Base-by-base conservation (phyloP, 2,329 filamentous ascomycete species). In the Aspergillus fructus region DNA sequence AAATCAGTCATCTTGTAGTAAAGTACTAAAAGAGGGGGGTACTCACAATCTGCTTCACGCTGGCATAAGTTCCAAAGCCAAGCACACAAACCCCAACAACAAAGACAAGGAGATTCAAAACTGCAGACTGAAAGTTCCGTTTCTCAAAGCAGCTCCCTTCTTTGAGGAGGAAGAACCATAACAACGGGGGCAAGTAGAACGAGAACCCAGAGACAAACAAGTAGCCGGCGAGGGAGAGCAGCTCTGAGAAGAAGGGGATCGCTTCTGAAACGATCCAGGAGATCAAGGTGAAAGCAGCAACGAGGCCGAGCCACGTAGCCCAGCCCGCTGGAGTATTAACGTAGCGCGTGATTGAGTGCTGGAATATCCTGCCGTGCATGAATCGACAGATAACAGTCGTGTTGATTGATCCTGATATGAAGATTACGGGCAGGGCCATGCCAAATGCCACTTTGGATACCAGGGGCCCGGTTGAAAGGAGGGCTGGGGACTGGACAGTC, bases 131-230 rank as follows among this genome's bases (percentile, higher is more conserved):
- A 5, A 83, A 46, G 49, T 78, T 80, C 37, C 81, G 80, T 8
- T 53, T 58, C 12, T 60, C 51, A 15, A 54, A 61, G 64, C 64
- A 69, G n/a, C 52, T 56, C 11, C 68, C 68, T 56, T 70, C 62
- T 11, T 62, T 63, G 21, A 71, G 48, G 19, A 71, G 62, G 7
- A 67, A 61, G 53, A 70, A 70, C 67, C 67, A 71, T 67, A 70
- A 66, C 58, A 76, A 75, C 34, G 83, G 82, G 2, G 80, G 75
- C 33, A 86, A 66, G 45, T 83, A 96, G 79, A 94, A 96, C 69
- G 93, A 93, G 79, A 96, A 96, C 50, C 91, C 91, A 65, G 87
- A 91, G 73, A 94, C 89, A 68, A 94, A 93, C 1, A 94, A 82
- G 3, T 89, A 90, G 7, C 72, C 75, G 54, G 71, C 72, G 59